Conservation (phyloP, 225 moss, liverwort and hornwort genomes). For the Pleurozium schreberi region DNA sequence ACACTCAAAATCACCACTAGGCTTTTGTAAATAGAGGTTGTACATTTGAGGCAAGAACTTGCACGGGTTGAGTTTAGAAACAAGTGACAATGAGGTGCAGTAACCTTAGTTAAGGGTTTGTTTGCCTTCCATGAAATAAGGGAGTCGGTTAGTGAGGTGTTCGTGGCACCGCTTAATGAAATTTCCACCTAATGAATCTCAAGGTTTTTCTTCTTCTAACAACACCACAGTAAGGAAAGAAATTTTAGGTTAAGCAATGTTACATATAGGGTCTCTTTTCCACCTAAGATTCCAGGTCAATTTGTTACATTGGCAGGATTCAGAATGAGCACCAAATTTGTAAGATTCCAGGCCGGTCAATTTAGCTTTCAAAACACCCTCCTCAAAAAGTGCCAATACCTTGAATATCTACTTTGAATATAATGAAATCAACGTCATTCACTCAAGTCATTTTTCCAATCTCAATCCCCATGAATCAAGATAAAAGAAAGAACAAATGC, state of each 20-base stretch:
- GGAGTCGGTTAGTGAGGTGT: fast-evolving
- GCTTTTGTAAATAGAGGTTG: fast-evolving
- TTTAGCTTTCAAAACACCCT: not conserved
- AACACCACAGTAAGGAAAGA: fast-evolving
- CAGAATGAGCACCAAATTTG: not conserved
- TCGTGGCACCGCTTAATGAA: no score
- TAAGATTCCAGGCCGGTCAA: not conserved
- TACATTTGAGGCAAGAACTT: not conserved
- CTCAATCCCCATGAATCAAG: not conserved
- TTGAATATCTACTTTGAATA: not conserved
- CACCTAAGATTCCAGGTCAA: not conserved
- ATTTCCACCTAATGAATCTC: not conserved
- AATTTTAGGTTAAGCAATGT: not conserved
- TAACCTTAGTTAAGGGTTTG: no score
- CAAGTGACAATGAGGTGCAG: fast-evolving
- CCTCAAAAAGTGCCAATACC: not conserved
- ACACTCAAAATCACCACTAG: not conserved
- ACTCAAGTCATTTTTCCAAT: not conserved
- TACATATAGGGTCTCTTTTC: not conserved
- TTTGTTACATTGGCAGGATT: not conserved
- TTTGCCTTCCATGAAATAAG: not conserved
- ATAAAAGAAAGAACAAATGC: not conserved
- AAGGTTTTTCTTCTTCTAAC: not conserved
- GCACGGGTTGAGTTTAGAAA: no score
- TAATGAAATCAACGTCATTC: not conserved